Evolutionary conservation across 139 green algal genomes (phyloP), one percentile per base, ranked within the genome.

Genomic region (Bryopsis sp.): DNA sequence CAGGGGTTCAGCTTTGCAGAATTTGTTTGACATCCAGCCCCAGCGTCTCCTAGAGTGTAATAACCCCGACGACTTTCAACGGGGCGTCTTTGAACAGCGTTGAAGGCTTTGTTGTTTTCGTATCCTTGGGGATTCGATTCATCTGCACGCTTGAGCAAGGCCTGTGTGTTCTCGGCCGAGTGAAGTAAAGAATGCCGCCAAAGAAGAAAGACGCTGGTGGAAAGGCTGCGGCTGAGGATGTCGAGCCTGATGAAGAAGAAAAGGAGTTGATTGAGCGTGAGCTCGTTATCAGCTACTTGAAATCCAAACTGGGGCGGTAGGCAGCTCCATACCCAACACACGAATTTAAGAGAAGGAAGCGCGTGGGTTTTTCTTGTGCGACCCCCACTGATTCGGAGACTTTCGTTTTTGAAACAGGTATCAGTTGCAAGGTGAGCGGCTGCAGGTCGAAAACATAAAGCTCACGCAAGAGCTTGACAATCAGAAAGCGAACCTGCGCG

Each of bases 121-220:
- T n/a, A n/a, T n/a, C n/a, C n/a, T n/a, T n/a, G n/a, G n/a, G n/a
- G n/a, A n/a, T n/a, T n/a, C n/a, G n/a, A n/a, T n/a, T n/a, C n/a
- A n/a, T n/a, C n/a, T n/a, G n/a, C n/a, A n/a, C n/a, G n/a, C n/a
- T n/a, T n/a, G n/a, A n/a, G n/a, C n/a, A n/a, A n/a, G n/a, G n/a
- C n/a, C n/a, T n/a, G n/a, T n/a, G n/a, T n/a, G n/a, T n/a, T n/a
- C n/a, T n/a, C n/a, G n/a, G n/a, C n/a, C n/a, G n/a, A n/a, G n/a
- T n/a, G n/a, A n/a, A n/a, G n/a, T n/a, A n/a, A n/a, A n/a, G n/a
- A 61, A 90, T 90, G 84, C 80, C 84, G 47, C 84, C 84, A 1
- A 90, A 90, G 59, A 76, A 84, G 28, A 61, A 79, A 29, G 74
- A 60, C 37, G 46, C 36, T 0, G 66, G 73, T 2, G 71, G 74